These are phyloP conservation scores for Penicillium daleae DNA, from an alignment of 495 filamentous ascomycete genomes.

Conservation along the genomic window DNA sequence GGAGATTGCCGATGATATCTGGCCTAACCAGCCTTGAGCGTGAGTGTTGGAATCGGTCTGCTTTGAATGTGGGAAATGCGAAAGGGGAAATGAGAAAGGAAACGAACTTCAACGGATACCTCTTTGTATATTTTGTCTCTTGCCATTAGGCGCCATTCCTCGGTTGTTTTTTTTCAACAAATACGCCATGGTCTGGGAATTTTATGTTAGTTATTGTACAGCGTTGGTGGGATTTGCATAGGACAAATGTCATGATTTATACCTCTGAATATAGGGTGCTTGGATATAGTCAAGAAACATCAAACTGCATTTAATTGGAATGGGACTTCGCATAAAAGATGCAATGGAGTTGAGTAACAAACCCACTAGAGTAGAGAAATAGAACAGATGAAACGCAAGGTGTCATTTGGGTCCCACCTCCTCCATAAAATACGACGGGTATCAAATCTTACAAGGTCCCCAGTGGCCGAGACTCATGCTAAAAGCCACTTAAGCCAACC, in stretches of 20 bases:
- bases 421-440: neutral
- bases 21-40: constrained; percentile 62
- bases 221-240: constrained; percentile 12
- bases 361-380: no score
- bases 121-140: constrained; percentile 21
- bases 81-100: neutral
- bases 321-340: neutral
- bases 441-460: constrained; percentile 3
- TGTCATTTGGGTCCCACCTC: neutral
- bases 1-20: constrained; percentile 71
- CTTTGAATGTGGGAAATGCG: neutral
- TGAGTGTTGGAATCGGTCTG: neutral
- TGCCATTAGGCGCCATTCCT: constrained; percentile 12
- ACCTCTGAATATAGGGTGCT: constrained; percentile 27
- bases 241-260: constrained; percentile 22
- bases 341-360: neutral
- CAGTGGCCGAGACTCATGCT: neutral
- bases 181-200: constrained; percentile 16
- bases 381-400: no score
- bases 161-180: constrained; percentile 26
- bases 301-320: constrained; percentile 10
- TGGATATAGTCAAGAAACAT: constrained; percentile 23
- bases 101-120: constrained; percentile 21
- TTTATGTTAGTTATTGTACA: constrained; percentile 15
- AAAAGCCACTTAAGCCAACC: neutral